Base-by-base conservation (phyloP, 2,329 filamentous ascomycete species). In the Beauveria sp. region DNA sequence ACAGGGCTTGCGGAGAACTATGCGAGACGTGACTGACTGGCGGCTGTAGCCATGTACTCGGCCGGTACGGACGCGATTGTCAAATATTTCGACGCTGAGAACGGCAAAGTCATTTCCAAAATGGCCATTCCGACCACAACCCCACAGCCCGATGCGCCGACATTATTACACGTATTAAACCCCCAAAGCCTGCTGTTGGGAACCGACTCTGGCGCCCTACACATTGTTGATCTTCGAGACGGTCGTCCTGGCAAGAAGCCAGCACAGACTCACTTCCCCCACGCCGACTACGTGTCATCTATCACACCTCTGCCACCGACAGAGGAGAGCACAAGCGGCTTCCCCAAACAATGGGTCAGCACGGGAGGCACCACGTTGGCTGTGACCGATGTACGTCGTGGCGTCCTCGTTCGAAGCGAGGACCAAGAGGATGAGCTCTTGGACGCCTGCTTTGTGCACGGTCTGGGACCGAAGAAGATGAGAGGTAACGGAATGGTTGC, bases 341-440 rank as follows among this genome's bases (percentile, higher is more conserved):
- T 90, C 72, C 86, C 90, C 68, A 96, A 96, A 75, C 93, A 98
- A 76, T 99, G 92, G 89, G 84, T 97, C 58, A 95, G 89, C 43
- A 97, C 93, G 0, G 95, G 95, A 40, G 93, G 92, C 50, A 93
- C 91, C 1, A 98, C 93, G 0, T 78, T 99, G 22, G 91, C 92
- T 1, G 87, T 97, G 43, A 96, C 92, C 0, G 95, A 99, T 72
- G 79, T 97, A 50, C 86, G 93, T 26, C 83, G 90, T 53, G 93
- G 93, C 16, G 90, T 97, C 6, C 78, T 98, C 49, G 88, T 93
- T 3, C 88, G 88, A 63, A 96, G 91, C 66, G 95, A 97, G 70
- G 92, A 98, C 69, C 95, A 98, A 71, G 95, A 96, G 68, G 93
- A 97, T 66, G 91, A 98, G 74, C 77, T 98, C 62, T 81, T 97